phyloP scores from a whole-genome alignment of 2,329 filamentous ascomycete genomes.

The Fusarium succisae region DNA sequence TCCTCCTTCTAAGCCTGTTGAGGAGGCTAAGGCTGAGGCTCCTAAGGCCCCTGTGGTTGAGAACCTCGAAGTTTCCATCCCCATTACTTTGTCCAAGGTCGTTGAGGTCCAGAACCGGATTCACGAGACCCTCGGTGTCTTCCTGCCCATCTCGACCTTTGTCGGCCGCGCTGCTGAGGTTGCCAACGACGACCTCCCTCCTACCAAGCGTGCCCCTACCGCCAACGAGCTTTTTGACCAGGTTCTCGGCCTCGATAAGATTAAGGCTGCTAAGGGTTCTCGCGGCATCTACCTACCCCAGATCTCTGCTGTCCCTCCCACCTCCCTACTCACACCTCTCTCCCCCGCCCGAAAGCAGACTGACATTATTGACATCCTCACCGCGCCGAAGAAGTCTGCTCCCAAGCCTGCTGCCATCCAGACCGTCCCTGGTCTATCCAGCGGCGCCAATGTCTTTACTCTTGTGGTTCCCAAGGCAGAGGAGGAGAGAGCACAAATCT shows the following conservation, averaged over 20 bases:
- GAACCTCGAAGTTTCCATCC: slow-evolving; percentile 71
- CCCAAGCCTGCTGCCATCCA: slow-evolving; percentile 40
- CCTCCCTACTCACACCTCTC: slow-evolving; percentile 50
- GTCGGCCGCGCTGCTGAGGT: slow-evolving; percentile 84
- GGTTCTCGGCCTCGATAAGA: slow-evolving; percentile 74
- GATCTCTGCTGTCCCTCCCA: slow-evolving; percentile 66
- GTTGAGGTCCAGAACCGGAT: slow-evolving; percentile 84
- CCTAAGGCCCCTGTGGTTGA: slow-evolving; percentile 56
- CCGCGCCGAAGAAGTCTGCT: slow-evolving; percentile 51
- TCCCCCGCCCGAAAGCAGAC: slow-evolving; percentile 48
- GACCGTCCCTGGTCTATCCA: slow-evolving; percentile 58
- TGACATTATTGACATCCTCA: slow-evolving; percentile 87
- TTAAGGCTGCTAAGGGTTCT: slow-evolving; percentile 59
- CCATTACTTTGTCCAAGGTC: slow-evolving; percentile 82
- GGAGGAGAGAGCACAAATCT: slow-evolving; percentile 81
- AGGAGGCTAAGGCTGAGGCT: slow-evolving; percentile 51
- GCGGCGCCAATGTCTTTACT: slow-evolving; percentile 80
- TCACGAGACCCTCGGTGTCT: slow-evolving; percentile 78
- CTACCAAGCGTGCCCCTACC: slow-evolving; percentile 68
- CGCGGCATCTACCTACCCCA: slow-evolving; percentile 76
- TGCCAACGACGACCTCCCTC: slow-evolving; percentile 87
- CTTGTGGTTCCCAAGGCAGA: slow-evolving; percentile 82
- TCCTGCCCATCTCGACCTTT: slow-evolving; percentile 86
- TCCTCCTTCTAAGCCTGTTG: slow-evolving; percentile 42
- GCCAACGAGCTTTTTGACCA: slow-evolving; percentile 89